Percentiles rank a stretch among this genome's conserved stretches.
These are phyloP conservation scores for Pythium sukuiense DNA, from an alignment of 352 stramenopile species.

Conservation along the genomic window DNA sequence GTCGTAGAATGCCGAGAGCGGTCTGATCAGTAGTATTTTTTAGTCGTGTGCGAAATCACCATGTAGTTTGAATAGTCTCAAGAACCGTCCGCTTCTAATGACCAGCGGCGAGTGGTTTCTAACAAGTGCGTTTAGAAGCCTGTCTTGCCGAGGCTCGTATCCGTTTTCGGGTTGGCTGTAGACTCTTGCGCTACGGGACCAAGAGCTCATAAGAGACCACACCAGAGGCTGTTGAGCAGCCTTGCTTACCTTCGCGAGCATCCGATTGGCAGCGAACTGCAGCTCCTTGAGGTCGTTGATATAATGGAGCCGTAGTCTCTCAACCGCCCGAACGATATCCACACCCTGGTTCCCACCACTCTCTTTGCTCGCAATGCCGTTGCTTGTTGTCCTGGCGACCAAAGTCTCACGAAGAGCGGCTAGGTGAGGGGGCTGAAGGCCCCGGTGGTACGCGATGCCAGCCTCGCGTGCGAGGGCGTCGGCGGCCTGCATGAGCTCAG, in stretches of 20 bases:
- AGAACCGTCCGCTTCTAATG: too few species aligned
- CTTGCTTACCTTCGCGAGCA: neutral
- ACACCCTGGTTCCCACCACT: neutral
- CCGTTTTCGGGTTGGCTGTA: neutral
- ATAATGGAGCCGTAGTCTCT: neutral
- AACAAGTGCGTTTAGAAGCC: neutral
- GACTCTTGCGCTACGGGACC: neutral
- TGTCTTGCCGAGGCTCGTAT: neutral
- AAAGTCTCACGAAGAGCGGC: neutral
- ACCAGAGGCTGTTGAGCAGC: neutral
- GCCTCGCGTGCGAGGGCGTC: neutral
- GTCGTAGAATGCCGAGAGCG: neutral
- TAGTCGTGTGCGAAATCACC: neutral
- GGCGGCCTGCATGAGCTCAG: neutral
- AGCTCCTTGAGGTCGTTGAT: neutral
- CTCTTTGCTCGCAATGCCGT: neutral
- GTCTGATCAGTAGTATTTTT: neutral
- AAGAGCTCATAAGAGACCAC: too few species aligned
- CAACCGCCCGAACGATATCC: neutral
- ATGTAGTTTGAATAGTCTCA: neutral
- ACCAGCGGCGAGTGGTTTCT: too few species aligned
- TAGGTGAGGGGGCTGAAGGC: neutral
- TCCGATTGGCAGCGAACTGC: neutral
- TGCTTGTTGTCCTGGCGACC: neutral
- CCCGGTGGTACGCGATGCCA: neutral